Evolutionary conservation across 768 basidiomycete species (phyloP), one percentile per base, ranked within the genome.

Genomic region (Suillus plorans): DNA sequence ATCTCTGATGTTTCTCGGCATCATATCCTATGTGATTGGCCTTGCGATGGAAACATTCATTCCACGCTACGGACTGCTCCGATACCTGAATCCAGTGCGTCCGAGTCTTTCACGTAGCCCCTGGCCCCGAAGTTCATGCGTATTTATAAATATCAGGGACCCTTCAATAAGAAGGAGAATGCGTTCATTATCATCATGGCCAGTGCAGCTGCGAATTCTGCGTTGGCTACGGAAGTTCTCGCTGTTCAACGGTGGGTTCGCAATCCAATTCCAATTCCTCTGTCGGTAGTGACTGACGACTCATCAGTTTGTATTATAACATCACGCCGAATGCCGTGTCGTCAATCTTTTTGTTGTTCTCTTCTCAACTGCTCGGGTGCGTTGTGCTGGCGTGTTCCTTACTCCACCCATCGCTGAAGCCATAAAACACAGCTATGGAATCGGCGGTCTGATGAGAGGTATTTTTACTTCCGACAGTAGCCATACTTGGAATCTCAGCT

Each of bases 101-200:
- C 36, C 36, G 36, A 37, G 36, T 37, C 20, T 13, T 7, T 1
- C 2, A 28, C n/a, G 7, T 34, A 34, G 28, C 28, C 18, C 4
- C 31, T 34, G 52, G 6, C 31, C 9, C 12, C 12, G 5, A 34
- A 34, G 31, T 10, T n/a, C 8, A 22, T 4, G 25, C 14, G 25
- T 52, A 28, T 16, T 18, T 36, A 60, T 59, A 68, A 25, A 64
- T 49, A 25, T n/a, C 22, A 85, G 84, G 79, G 82, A 31, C 82
- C 85, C 3, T 86, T 85, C 73, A 86, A 86, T 71, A 86, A 83
- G 72, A 86, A 86, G 63, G 85, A 87, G 69, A 83, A 84, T 70
- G 83, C 84, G 0, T 84, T 86, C 66, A 82, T 86, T 41, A 79
- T 86, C 12, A 84, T 86, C 63, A 86, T 86, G 85, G 69, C 85